phyloP scores from a whole-genome alignment of 768 basidiomycete genomes.

The Russula virescens region DNA sequence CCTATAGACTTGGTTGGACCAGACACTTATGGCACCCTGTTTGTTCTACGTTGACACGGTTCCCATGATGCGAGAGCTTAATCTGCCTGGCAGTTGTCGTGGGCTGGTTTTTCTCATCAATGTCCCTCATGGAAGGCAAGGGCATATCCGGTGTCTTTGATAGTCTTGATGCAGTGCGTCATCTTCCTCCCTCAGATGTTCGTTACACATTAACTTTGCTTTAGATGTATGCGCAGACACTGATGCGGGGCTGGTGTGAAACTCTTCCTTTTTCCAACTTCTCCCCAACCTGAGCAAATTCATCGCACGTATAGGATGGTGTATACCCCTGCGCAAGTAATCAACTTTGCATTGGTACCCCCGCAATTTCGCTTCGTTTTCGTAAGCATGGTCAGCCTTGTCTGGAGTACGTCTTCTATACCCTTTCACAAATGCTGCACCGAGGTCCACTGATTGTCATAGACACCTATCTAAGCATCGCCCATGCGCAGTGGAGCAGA shows the following conservation, averaged over 20 bases:
- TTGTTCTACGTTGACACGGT: conserved; percentile 18
- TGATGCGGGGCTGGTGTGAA: conserved; percentile 71
- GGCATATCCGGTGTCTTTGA: conserved; percentile 44
- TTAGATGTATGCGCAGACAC: conserved; percentile 67
- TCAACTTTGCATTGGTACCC: conserved; percentile 76
- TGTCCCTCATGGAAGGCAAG: conserved; percentile 79
- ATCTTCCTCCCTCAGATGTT: not conserved
- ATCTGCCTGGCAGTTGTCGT: conserved; percentile 34
- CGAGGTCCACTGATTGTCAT: not conserved
- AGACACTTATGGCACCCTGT: conserved; percentile 71
- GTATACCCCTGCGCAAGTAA: conserved; percentile 67
- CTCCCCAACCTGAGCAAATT: not conserved
- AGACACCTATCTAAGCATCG: conserved; percentile 20
- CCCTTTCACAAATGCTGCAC: not conserved
- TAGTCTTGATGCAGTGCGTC: conserved; percentile 37
- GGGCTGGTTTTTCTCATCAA: conserved; percentile 61
- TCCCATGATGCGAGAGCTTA: not conserved
- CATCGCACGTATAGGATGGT: conserved; percentile 45
- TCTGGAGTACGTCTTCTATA: conserved; percentile 60
- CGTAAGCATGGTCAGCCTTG: conserved; percentile 70
- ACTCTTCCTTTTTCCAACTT: not conserved
- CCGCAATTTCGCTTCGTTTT: conserved; percentile 69
- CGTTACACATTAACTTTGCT: not conserved
- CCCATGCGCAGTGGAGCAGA: conserved; percentile 3
- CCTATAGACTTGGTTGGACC: conserved; percentile 72